Conservation (phyloP, 2,329 filamentous ascomycete species). For the Celoporthe dispersa region DNA sequence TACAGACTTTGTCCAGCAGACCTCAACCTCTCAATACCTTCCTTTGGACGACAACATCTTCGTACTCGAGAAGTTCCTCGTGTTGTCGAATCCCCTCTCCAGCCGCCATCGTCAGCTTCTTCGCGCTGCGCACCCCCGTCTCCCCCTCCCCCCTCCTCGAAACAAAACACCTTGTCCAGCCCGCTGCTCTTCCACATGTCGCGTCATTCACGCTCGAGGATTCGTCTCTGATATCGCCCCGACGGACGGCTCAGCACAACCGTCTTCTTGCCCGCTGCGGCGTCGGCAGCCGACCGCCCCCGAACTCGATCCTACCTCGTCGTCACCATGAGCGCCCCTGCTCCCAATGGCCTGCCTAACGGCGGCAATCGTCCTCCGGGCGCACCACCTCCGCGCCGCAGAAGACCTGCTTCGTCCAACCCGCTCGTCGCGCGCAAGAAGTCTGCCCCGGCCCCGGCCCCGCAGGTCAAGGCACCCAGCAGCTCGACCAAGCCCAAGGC, state of each 20-base stretch:
- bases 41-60: not conserved
- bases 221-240: constrained; percentile 3
- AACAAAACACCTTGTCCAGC: not conserved
- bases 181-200: not conserved
- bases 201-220: not conserved
- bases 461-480: constrained; percentile 36
- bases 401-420: constrained; percentile 57
- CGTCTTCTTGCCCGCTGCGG: not conserved
- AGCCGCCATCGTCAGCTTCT: not conserved
- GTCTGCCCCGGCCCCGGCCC: constrained; percentile 43
- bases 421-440: constrained; percentile 68
- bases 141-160: not conserved
- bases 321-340: constrained; percentile 50
- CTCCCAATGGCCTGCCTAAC: constrained; percentile 41
- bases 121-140: not conserved
- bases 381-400: constrained; percentile 46
- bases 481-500: constrained; percentile 26
- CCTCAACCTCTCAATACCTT: not conserved
- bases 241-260: constrained; percentile 1
- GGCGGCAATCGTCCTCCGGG: constrained; percentile 31
- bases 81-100: not conserved
- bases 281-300: not conserved
- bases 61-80: not conserved
- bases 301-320: not conserved
- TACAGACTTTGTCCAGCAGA: not conserved